phyloP scores from a whole-genome alignment of 2,329 filamentous ascomycete species.

The Atkinsonella texensis region DNA sequence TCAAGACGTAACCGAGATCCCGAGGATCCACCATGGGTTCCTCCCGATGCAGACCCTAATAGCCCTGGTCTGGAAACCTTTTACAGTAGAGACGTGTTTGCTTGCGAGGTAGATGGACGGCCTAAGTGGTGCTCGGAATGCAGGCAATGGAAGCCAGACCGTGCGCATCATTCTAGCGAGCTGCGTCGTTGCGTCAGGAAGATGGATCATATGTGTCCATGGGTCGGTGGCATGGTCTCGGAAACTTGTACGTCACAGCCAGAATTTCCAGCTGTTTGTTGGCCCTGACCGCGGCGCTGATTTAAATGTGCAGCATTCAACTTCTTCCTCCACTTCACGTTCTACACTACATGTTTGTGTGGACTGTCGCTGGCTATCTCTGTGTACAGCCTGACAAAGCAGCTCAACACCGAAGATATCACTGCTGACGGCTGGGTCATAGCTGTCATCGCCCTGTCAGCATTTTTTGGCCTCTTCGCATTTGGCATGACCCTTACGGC shows the following conservation, averaged over 20 bases:
- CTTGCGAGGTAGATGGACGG: conserved; percentile 72
- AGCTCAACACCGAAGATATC: conserved; percentile 26
- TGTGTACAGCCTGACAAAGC: conserved; percentile 50
- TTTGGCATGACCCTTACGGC: conserved; percentile 66
- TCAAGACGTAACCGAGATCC: conserved; percentile 10
- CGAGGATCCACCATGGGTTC: conserved; percentile 20
- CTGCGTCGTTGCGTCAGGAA: conserved; percentile 70
- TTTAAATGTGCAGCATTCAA: conserved; percentile 52
- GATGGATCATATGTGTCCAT: conserved; percentile 95
- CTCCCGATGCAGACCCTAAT: conserved; percentile 40
- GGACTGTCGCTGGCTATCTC: conserved; percentile 49
- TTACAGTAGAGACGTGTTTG: conserved; percentile 72
- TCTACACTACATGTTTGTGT: conserved; percentile 60
- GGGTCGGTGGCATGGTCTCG: conserved; percentile 86
- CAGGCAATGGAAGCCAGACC: conserved; percentile 76
- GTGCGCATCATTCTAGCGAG: conserved; percentile 77
- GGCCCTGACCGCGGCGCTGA: not conserved
- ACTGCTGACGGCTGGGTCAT: conserved; percentile 48
- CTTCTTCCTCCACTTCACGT: conserved; percentile 80
- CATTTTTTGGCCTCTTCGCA: conserved; percentile 71
- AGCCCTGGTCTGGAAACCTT: conserved; percentile 61
- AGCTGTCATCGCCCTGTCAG: conserved; percentile 52
- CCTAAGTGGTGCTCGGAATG: conserved; percentile 81
- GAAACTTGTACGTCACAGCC: conserved; percentile 46
- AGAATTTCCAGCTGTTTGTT: no score